These are phyloP conservation scores for Botrytis tulipae DNA, from an alignment of 2,329 filamentous ascomycete genomes.

Conservation along the genomic window DNA sequence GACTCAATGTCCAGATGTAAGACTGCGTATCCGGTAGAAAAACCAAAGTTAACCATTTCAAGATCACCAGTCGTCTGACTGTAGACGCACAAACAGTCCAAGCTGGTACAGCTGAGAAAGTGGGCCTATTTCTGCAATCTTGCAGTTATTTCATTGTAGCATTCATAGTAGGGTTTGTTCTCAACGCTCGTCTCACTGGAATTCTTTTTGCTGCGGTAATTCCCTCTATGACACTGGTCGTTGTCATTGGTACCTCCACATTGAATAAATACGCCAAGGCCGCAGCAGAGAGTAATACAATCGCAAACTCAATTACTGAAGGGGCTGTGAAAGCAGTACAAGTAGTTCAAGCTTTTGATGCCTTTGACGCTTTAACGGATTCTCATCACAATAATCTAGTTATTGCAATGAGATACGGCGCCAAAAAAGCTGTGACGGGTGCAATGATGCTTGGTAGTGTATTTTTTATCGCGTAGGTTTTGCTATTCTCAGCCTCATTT, in stretches of 20 bases:
- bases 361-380: conserved; percentile 42
- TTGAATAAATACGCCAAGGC: background rate
- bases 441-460: conserved; percentile 41
- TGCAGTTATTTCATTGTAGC: conserved; percentile 59
- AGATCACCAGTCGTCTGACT: conserved; percentile 53
- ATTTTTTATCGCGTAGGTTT: background rate
- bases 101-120: conserved; percentile 58
- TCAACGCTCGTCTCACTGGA: conserved; percentile 53
- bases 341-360: background rate
- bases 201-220: conserved; percentile 53
- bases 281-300: background rate
- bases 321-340: background rate
- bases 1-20: conserved; percentile 49
- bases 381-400: conserved; percentile 48
- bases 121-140: conserved; percentile 54
- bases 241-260: background rate
- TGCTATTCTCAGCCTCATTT: background rate
- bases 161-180: conserved; percentile 58
- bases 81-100: conserved; percentile 57
- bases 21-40: conserved; percentile 24
- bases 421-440: conserved; percentile 50
- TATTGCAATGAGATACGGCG: conserved; percentile 44
- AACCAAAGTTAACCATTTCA: conserved; percentile 46
- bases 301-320: background rate
- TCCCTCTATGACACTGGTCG: conserved; percentile 44